phyloP scores from a whole-genome alignment of 2,329 filamentous ascomycete genomes.

The Zasmidium cellare region DNA sequence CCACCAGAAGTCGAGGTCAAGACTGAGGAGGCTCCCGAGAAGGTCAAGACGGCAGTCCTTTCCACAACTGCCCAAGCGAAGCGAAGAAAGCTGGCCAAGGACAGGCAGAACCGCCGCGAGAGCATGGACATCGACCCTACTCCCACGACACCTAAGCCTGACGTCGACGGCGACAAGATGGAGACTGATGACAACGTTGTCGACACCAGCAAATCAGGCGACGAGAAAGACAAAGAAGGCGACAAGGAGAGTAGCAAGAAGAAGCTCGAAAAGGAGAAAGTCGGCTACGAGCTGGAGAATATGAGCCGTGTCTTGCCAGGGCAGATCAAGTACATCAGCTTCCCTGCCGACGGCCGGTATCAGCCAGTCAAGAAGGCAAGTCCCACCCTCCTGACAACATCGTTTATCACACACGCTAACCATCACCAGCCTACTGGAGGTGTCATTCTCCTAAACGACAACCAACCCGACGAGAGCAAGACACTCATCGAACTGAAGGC shows the following conservation, averaged over 20 bases:
- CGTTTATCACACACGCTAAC: constrained; percentile 42
- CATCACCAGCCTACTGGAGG: constrained; percentile 77
- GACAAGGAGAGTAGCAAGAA: constrained; percentile 71
- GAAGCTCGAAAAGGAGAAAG: constrained; percentile 92
- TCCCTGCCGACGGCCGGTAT: constrained; percentile 79
- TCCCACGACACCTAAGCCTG: constrained; percentile 69
- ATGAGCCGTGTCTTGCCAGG: constrained; percentile 91
- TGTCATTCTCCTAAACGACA: constrained; percentile 87
- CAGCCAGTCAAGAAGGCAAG: constrained; percentile 87
- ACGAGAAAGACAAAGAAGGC: constrained; percentile 47
- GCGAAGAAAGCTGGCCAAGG: constrained; percentile 90
- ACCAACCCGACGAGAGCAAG: constrained; percentile 74
- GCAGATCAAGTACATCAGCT: constrained; percentile 94
- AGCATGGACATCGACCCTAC: constrained; percentile 93
- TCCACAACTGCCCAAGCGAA: constrained; percentile 97
- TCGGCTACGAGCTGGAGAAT: constrained; percentile 94
- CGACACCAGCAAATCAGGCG: constrained; percentile 40
- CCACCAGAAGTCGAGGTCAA: constrained; percentile 96
- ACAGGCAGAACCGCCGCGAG: constrained; percentile 82
- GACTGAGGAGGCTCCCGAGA: constrained; percentile 85
- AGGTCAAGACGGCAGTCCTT: constrained; percentile 92
- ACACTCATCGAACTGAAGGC: constrained; percentile 86
- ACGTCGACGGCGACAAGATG: constrained; percentile 73
- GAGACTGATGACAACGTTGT: constrained; percentile 57
- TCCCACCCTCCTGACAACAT: neutral